Evolutionary conservation across 495 filamentous ascomycete genomes (phyloP), one percentile per base, ranked within the genome.

Genomic region (Amniculicola lignicola): DNA sequence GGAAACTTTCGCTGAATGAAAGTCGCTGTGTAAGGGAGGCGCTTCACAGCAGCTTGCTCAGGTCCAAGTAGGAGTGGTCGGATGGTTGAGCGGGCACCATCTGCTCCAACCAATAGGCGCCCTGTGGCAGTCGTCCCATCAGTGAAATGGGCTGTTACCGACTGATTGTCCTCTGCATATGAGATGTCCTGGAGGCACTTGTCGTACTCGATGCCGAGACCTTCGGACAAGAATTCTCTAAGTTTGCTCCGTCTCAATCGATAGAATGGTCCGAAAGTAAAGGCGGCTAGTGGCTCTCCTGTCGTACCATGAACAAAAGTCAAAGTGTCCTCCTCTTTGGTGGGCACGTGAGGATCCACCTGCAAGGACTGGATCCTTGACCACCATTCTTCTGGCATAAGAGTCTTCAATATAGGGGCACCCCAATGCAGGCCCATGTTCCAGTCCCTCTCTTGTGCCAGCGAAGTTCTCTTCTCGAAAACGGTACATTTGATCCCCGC

Each of bases 391-490:
- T 66, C 56, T 0, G 75, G 61, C n/a, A 79, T 55, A n/a, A 69
- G 68, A 1, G 68, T 58, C 11, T 66, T 65, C 0, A 81, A 65
- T 1, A 73, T 63, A 0, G 65, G 62, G 10, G 72, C 64, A 0
- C 73, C 75, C 80, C 80, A 84, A 56, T 83, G 78, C 10, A 80
- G 62, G 5, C 74, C 68, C 54, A 82, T 78, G 25, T 75, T 78
- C 81, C 80, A 83, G 63, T 83, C 79, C 3, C 79, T 71, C 7
- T 66, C 57, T n/a, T 74, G 74, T 5, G 10, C 72, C 65, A 46
- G 78, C 49, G 47, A 63, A 2, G 51, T 19, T 15, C 78, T 68
- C 33, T 71, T 70, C 59, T 83, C 79, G 57, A 75, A 77, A 24
- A 83, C 57, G 10, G 65, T 71, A 48, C 71, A 76, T 16, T 71